Evolutionary conservation across 805 yeast species (phyloP), one percentile per base, ranked within the genome.

Genomic region (Zygoascus bituminiphila): DNA sequence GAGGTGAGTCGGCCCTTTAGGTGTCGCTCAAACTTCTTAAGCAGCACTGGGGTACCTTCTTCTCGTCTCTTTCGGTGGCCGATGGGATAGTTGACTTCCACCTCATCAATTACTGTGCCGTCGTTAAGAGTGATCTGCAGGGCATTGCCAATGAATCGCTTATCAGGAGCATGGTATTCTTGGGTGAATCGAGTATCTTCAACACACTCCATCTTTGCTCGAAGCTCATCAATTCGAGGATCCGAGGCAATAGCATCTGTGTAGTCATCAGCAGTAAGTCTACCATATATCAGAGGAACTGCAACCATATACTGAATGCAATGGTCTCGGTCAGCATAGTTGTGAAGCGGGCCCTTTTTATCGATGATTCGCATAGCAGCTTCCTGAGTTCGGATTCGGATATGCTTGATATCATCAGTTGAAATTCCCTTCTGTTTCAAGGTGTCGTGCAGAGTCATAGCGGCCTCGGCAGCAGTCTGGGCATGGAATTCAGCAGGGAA

Each of bases 401-500:
- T 61, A 17, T 68, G 64, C 57, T 70, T 70, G 55, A 78, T 76
- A 56, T 78, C 81, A 44, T 69, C 70, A 50, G 64, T 62, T 6
- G 75, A 57, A 61, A 70, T 69, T n/a, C 78, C 78, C 39, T 62
- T 48, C 4, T 56, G 57, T 39, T 60, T 55, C 52, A 78, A 62
- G 45, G 61, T 55, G 33, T 57, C 52, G 57, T 74, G 67, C 12
- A 73, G 65, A 12, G 67, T 70, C 62, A 78, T 57, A 26, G 82
- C 76, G 20, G 79, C 79, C 58, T 78, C 83, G 31, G 71, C 82
- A 8, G 82, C 82, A 29, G 82, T 77, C 62, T 78, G 83, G 8
- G 82, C 81, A 59, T 78, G 83, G 62, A 78, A 78, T 60, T 78
- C 83, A 33, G 83, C 83, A 14, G 82, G 82, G 69, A 72, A 78